Conservation (phyloP, 2,329 filamentous ascomycete species). For the Hymenoscyphus linearis region DNA sequence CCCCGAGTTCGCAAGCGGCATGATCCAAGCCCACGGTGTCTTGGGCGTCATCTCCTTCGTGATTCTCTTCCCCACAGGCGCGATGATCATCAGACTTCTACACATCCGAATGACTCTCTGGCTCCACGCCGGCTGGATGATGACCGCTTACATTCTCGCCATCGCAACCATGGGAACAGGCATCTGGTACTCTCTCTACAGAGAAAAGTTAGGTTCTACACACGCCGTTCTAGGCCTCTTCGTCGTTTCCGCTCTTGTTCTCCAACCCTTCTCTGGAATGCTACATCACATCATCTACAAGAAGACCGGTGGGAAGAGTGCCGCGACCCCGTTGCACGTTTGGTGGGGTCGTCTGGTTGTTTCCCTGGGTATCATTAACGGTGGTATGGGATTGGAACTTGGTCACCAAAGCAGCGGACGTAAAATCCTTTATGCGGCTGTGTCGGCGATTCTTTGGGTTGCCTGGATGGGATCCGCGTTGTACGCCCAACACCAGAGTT, state of each 20-base stretch:
- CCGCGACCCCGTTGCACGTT: slow-evolving; percentile 48
- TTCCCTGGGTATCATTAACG: slow-evolving; percentile 56
- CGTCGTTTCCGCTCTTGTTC: slow-evolving; percentile 45
- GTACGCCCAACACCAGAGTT: too few relatives aligned
- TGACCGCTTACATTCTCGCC: slow-evolving; percentile 49
- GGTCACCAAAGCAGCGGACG: slow-evolving; percentile 36
- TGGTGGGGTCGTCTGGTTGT: slow-evolving; percentile 58
- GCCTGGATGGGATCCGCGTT: slow-evolving; percentile 36
- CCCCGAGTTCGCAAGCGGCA: neutral
- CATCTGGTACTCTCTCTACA: slow-evolving; percentile 36
- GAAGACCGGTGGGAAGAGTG: slow-evolving; percentile 38
- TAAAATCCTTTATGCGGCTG: slow-evolving; percentile 50
- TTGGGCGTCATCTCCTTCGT: slow-evolving; percentile 55
- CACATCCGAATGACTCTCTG: slow-evolving; percentile 39
- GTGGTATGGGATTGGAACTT: slow-evolving; percentile 55
- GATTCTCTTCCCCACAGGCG: slow-evolving; percentile 53
- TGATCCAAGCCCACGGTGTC: slow-evolving; percentile 45
- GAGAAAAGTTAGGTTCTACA: slow-evolving; percentile 8
- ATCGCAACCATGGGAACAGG: slow-evolving; percentile 56
- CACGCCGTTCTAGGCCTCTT: slow-evolving; percentile 54
- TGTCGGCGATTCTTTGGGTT: slow-evolving; percentile 46
- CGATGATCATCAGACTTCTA: slow-evolving; percentile 55
- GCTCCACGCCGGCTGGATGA: slow-evolving; percentile 53
- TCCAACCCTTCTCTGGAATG: slow-evolving; percentile 54
- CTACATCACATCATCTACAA: slow-evolving; percentile 52